Conservation (phyloP, 2,329 filamentous ascomycete genomes). For the Trichophyton rubrum region DNA sequence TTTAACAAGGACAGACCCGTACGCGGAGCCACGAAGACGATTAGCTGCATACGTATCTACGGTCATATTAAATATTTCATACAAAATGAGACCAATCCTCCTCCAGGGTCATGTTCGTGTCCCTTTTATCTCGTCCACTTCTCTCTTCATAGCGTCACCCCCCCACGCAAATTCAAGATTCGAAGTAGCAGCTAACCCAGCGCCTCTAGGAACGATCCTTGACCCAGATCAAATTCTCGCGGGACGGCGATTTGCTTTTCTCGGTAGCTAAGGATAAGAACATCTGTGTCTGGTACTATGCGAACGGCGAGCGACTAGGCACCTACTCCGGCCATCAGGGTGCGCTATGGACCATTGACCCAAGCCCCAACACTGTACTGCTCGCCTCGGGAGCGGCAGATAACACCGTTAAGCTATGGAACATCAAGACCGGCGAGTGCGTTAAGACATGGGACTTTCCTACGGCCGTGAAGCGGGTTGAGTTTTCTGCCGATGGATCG, state of each 20-base stretch:
- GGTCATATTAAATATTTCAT: background rate
- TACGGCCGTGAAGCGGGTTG: slow-evolving; percentile 92
- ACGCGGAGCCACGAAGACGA: background rate
- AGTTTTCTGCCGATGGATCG: slow-evolving; percentile 89
- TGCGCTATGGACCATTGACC: slow-evolving; percentile 96
- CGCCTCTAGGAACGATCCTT: slow-evolving; percentile 64
- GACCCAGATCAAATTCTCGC: slow-evolving; percentile 91
- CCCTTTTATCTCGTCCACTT: background rate
- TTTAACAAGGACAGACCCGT: background rate
- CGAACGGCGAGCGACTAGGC: slow-evolving; percentile 94
- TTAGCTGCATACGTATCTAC: background rate
- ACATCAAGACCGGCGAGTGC: slow-evolving; percentile 80
- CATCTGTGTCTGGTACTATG: slow-evolving; percentile 91
- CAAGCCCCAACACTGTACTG: slow-evolving; percentile 81
- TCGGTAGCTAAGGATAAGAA: slow-evolving; percentile 93
- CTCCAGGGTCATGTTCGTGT: slow-evolving; percentile 72
- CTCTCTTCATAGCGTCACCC: background rate
- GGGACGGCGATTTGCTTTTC: slow-evolving; percentile 93
- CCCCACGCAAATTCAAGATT: background rate
- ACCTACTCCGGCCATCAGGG: slow-evolving; percentile 95
- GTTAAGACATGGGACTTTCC: slow-evolving; percentile 97
- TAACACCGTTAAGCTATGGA: slow-evolving; percentile 96
- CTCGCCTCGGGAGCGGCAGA: slow-evolving; percentile 93
- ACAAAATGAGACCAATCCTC: slow-evolving; percentile 88
- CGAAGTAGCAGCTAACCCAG: slow-evolving; percentile 13